phyloP scores from a whole-genome alignment of 2,329 filamentous ascomycete species.

The Alternaria hordeiaustralica region DNA sequence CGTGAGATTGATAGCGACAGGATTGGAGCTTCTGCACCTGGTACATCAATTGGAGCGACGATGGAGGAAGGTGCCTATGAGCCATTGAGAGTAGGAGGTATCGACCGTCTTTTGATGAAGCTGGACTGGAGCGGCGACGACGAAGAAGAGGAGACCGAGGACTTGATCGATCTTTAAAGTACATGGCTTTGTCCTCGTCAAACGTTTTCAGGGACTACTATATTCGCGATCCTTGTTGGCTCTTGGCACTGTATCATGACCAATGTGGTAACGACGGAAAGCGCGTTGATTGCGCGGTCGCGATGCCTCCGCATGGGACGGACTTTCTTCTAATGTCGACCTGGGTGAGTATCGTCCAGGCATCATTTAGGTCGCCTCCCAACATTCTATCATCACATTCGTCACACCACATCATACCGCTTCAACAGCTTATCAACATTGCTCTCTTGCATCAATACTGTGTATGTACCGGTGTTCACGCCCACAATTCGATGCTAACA shows the following conservation, averaged over 20 bases:
- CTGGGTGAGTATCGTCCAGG: background rate
- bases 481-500: background rate
- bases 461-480: background rate
- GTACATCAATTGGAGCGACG: conserved; percentile 13
- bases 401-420: background rate
- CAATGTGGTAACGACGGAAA: background rate
- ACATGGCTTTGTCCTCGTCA: background rate
- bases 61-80: conserved; percentile 64
- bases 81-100: conserved; percentile 75
- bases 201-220: background rate
- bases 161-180: conserved; percentile 17
- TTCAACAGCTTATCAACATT: background rate
- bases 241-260: background rate
- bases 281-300: background rate
- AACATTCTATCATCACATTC: background rate
- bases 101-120: conserved; percentile 90
- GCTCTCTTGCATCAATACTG: background rate
- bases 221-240: background rate
- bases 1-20: conserved; percentile 65
- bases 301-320: background rate
- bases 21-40: conserved; percentile 39
- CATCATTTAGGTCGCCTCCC: background rate
- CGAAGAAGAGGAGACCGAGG: conserved; percentile 36
- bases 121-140: conserved; percentile 66
- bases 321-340: background rate